phyloP scores from a whole-genome alignment of 140 eudicot genomes.

The Oenanthe javanica region DNA sequence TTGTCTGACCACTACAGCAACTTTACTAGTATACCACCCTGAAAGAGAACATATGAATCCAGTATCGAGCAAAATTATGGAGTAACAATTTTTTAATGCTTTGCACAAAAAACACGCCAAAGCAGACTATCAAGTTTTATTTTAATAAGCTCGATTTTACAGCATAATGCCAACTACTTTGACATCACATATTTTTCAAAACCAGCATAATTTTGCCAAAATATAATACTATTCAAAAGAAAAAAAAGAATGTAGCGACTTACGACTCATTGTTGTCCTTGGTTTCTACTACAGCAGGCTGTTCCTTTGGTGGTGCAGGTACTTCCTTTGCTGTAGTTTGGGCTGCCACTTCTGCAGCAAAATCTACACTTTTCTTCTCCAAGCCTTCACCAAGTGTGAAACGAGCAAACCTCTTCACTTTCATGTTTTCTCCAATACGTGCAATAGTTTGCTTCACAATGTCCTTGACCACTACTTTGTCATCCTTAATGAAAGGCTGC shows the following conservation, averaged over 20 bases:
- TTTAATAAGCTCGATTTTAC: too few relatives aligned
- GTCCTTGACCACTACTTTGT: conserved; percentile 75
- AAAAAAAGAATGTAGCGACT: conserved; percentile 19
- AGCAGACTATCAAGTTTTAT: background rate
- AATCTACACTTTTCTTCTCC: conserved; percentile 80
- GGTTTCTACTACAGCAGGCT: conserved; percentile 42
- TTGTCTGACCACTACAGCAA: background rate
- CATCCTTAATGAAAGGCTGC: conserved; percentile 90
- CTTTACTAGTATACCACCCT: background rate
- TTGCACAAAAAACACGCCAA: background rate
- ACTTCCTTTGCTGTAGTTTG: conserved; percentile 71
- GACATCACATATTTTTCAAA: background rate
- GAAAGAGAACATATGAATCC: background rate
- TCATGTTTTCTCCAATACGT: conserved; percentile 83
- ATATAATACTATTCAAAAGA: background rate
- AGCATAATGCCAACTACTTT: too few relatives aligned
- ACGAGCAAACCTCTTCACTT: conserved; percentile 74
- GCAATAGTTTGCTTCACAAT: conserved; percentile 85
- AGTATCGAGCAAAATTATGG: background rate
- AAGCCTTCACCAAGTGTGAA: conserved; percentile 94
- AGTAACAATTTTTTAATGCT: background rate
- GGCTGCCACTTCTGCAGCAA: conserved; percentile 99
- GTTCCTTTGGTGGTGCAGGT: conserved; percentile 45
- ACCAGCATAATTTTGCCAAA: background rate
- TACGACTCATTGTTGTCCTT: conserved; percentile 51